phyloP scores from a whole-genome alignment of 2,329 filamentous ascomycete species.

The Raffaelea albimanens region DNA sequence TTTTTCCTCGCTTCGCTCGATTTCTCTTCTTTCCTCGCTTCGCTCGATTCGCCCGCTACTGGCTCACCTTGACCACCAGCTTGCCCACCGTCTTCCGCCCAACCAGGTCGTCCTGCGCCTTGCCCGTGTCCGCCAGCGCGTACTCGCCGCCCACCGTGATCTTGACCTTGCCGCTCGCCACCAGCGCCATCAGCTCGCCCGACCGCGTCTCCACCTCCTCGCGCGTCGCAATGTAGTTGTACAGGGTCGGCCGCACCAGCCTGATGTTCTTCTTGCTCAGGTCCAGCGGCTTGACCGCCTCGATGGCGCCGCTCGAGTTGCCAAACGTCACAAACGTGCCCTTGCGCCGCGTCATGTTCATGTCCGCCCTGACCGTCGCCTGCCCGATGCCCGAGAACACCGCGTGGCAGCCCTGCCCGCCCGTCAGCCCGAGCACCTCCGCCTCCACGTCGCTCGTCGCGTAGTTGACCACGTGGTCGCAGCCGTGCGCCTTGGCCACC shows the following conservation, averaged over 20 bases:
- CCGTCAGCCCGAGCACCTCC: conserved; percentile 59
- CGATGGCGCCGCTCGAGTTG: conserved; percentile 67
- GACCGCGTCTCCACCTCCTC: conserved; percentile 54
- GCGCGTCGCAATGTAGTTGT: conserved; percentile 57
- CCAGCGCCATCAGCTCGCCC: conserved; percentile 14
- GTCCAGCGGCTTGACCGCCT: conserved; percentile 45
- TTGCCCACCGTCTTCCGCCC: conserved; percentile 13
- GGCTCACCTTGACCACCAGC: conserved; percentile 9
- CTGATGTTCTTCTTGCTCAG: conserved; percentile 66
- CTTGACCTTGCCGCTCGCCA: conserved; percentile 11
- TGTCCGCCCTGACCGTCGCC: conserved; percentile 69
- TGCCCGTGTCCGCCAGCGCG: conserved; percentile 7
- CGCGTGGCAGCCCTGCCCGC: conserved; percentile 61
- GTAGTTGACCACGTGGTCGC: conserved; percentile 66
- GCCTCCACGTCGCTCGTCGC: conserved; percentile 44
- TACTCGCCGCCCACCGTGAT: conserved; percentile 11
- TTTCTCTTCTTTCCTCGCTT: not conserved
- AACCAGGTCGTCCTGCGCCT: conserved; percentile 15
- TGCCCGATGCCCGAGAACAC: conserved; percentile 83
- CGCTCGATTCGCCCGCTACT: conserved; percentile 24
- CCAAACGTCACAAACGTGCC: conserved; percentile 71
- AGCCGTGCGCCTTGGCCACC: conserved; percentile 61
- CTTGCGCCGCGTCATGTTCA: conserved; percentile 65
- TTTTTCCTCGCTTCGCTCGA: not conserved
- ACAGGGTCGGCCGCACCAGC: conserved; percentile 62